Base-by-base conservation (phyloP, 257 asterid genomes). In the Solanum ossicruentum region DNA sequence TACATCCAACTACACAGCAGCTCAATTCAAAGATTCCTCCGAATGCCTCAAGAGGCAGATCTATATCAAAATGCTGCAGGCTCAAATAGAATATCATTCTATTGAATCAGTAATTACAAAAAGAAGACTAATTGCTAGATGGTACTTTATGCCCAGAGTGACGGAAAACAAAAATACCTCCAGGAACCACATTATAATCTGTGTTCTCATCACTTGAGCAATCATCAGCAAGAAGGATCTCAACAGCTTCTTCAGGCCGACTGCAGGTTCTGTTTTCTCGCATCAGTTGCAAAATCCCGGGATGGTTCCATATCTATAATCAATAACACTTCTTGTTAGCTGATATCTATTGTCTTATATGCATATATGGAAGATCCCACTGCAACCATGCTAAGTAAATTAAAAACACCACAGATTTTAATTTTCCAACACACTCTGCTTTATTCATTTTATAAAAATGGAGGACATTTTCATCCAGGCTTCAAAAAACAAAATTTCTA, bases 271-370 rank as follows among this genome's bases (percentile, higher is more conserved):
- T 94, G 91, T 90, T 92, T 87, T 95, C 97, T 87, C 92, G 94
- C 94, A 90, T 91, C 84, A 96, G 88, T 91, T 92, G 97, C 91
- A 96, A 88, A 87, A 94, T 92, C 72, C 99, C 99, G 89, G 99
- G 99, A 93, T 96, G 99, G 87, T 96, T 96, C 98, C 98, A 96
- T 88, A 96, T 96, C 99, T 96, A 87, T 86, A 89, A 63, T 78
- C 84, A 86, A 79, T 32, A 52, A 80, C 28, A 70, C 49, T 69
- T 49, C 21, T 49, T 21, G 20, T 78, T 26, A 78, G 83, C 21
- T 16, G 18, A 78, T n/a, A 78, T 55, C 16, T 75, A 23, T 75
- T 6, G 2, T 23, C 26, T 28, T 23, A 51, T 23, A 49, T 52
- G 23, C 60, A 75, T 23, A 23, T 13, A 75, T 23, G n/a, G 82